Percentiles rank a stretch among this genome's conserved stretches.
Evolutionary conservation across 1,139 yeast genomes (phyloP).

Genomic region (Hyphopichia khmerensis): DNA sequence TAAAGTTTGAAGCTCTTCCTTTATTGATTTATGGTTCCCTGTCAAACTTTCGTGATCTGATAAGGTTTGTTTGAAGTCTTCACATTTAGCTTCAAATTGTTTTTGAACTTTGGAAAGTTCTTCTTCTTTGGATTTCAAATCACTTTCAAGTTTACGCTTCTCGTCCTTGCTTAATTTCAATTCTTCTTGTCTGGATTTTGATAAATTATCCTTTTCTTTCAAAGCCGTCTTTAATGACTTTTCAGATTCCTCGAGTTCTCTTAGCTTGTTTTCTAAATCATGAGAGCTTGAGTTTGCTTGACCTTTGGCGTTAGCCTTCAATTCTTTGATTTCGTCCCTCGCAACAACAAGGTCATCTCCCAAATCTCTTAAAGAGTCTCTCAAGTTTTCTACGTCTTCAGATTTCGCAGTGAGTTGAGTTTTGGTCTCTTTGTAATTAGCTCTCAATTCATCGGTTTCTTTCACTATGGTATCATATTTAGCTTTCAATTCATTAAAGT

Average conservation of each 20-base stretch:
- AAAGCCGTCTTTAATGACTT: conserved; percentile 9
- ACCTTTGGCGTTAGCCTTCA: conserved; percentile 9
- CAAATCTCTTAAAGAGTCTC: conserved; percentile 70
- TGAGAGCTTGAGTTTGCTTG: not conserved
- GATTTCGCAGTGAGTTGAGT: conserved; percentile 24
- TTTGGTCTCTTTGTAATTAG: conserved; percentile 14
- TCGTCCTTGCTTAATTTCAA: conserved; percentile 1
- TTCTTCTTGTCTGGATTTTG: conserved; percentile 6
- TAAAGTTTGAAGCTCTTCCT: conserved; percentile 9
- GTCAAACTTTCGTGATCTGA: conserved; percentile 6
- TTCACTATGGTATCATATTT: conserved; percentile 8
- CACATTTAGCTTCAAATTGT: conserved; percentile 7
- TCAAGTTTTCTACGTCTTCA: conserved; percentile 58
- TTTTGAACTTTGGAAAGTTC: conserved; percentile 5
- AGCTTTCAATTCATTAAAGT: conserved; percentile 8
- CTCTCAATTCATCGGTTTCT: conserved; percentile 17
- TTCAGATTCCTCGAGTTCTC: not conserved
- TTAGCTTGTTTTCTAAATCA: conserved; percentile 1
- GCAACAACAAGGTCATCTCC: conserved; percentile 74
- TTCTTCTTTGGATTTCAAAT: conserved; percentile 1
- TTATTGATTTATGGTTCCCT: conserved; percentile 1
- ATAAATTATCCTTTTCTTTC: conserved; percentile 14
- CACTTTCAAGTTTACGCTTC: conserved; percentile 4
- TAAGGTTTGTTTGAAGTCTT: conserved; percentile 8
- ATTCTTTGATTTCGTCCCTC: conserved; percentile 36